phyloP scores from a whole-genome alignment of 345 rosid species.

The Sisymbrium irio region DNA sequence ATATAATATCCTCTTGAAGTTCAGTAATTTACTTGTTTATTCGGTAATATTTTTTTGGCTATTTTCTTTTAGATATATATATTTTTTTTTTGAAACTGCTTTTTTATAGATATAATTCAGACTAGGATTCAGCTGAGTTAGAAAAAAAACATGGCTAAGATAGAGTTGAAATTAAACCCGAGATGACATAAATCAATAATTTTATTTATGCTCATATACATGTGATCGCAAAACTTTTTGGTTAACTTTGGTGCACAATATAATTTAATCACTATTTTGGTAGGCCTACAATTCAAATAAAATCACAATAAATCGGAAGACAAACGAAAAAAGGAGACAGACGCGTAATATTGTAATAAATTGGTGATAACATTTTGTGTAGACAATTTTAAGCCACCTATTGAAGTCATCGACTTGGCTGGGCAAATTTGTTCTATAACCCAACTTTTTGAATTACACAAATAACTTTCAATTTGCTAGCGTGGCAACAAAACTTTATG shows the following conservation, averaged over 20 bases:
- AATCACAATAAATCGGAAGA: not conserved
- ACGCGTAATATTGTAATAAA: conserved; percentile 30
- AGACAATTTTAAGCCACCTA: conserved; percentile 30
- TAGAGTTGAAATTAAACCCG: not conserved
- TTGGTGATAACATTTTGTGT: conserved; percentile 12
- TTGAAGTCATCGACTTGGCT: conserved; percentile 28
- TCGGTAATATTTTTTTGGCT: too few relatives aligned
- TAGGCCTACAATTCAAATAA: conserved; percentile 2
- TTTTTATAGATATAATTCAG: too few relatives aligned
- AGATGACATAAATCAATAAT: not conserved
- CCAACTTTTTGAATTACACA: not conserved
- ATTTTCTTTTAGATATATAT: too few relatives aligned
- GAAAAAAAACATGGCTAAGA: not conserved
- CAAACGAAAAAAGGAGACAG: not conserved
- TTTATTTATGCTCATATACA: not conserved
- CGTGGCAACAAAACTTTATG: not conserved
- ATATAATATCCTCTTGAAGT: too few relatives aligned
- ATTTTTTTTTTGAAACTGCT: too few relatives aligned
- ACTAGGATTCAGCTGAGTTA: not conserved
- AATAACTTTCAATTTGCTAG: not conserved
- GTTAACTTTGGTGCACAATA: not conserved
- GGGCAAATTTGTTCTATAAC: not conserved
- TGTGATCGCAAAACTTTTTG: not conserved
- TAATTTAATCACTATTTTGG: not conserved
- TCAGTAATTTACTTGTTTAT: too few relatives aligned